These are phyloP conservation scores for Phlebiopsis gigantea DNA, from an alignment of 768 basidiomycete genomes.

Conservation along the genomic window DNA sequence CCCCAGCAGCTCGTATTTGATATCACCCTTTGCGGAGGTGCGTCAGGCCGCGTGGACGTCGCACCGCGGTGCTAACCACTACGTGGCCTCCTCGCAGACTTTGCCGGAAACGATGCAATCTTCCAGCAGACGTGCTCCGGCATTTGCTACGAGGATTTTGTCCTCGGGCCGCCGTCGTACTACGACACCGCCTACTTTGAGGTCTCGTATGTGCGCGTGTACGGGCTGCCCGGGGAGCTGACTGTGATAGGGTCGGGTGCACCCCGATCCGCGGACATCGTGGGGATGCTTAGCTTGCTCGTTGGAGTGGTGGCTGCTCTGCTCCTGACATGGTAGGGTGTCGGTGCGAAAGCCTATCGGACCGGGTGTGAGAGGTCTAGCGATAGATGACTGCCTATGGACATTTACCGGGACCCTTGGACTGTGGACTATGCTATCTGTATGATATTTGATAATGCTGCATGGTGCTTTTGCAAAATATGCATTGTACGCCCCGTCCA, in stretches of 20 bases:
- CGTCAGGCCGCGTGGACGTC: constrained; percentile 9
- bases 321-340: not conserved
- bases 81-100: constrained; percentile 14
- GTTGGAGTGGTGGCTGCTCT: not conserved
- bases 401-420: not conserved
- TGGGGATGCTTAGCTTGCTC: not conserved
- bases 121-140: constrained; percentile 61
- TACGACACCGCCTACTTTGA: constrained; percentile 73
- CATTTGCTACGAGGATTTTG: constrained; percentile 67
- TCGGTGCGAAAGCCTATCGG: not conserved
- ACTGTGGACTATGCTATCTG: not conserved
- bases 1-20: constrained; percentile 67
- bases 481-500: no score
- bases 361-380: not conserved
- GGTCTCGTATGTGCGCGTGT: constrained; percentile 33
- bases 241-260: constrained; percentile 19
- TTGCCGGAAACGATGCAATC: constrained; percentile 44
- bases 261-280: constrained; percentile 14
- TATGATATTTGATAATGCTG: not conserved
- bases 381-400: not conserved
- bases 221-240: constrained; percentile 23
- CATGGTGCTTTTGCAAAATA: no score
- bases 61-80: not conserved
- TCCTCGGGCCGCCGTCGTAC: constrained; percentile 54
- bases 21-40: constrained; percentile 65